Evolutionary conservation across 2,329 filamentous ascomycete genomes (phyloP), one percentile per base, ranked within the genome.

Genomic region (Fusarium sp.): DNA sequence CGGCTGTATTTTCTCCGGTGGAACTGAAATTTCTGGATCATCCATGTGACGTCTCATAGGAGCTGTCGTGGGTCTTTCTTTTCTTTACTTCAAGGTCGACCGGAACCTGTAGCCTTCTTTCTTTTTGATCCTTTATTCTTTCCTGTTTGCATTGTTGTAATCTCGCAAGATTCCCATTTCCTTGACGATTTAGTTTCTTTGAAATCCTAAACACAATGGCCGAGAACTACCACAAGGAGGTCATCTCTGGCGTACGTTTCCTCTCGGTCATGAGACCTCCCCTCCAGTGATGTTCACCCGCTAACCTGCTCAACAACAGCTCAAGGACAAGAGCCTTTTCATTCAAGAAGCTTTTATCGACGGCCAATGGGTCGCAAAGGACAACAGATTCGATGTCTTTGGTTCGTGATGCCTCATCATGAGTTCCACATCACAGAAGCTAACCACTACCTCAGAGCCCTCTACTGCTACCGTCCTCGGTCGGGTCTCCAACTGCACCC

Each of bases 341-440:
- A 71, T 71, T 25, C 67, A 71, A 42, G 67, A 71, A 31, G 69
- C 69, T 40, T 71, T 71, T 49, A 70, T 71, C 15, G 66, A 71
- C 38, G 69, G 69, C 13, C 57, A 69, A 62, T 71, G 69, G 69
- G 67, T 69, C 25, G 19, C 65, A 50, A 71, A 71, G 54, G 67
- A 71, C n/a, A 68, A 69, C 55, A 71, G 70, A 49, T 71, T 71
- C 8, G 69, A 71, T 22, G 69, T 71, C 26, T 71, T 71, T 32
- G 69, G 68, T 70, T 39, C 50, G 67, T 67, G 5, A 13, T 25
- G 4, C 6, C 19, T 12, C 36, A 24, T 50, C 41, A 67, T 53
- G 34, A 46, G 40, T 32, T 11, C 2, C 15, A 6, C 25, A 11
- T 1, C 24, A 8, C n/a, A 28, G 6, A 52, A 59, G 35, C 56